phyloP scores from a whole-genome alignment of 352 stramenopile genomes.

The Phytopythium delawarense region DNA sequence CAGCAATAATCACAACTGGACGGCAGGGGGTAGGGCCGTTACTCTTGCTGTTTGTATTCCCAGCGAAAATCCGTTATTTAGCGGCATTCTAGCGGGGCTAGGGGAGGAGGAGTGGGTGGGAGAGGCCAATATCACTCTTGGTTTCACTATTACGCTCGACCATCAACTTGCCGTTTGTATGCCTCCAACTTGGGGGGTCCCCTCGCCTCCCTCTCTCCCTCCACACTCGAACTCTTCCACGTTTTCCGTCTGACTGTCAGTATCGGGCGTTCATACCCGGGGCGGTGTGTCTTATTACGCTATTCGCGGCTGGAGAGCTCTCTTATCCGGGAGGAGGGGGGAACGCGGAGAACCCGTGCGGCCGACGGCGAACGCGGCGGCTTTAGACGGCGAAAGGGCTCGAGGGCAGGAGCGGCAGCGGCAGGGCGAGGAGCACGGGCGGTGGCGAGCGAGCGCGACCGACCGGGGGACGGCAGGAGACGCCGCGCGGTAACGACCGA shows the following conservation, averaged over 20 bases:
- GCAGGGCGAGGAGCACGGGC: no score
- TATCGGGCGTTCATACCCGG: background rate
- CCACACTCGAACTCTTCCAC: background rate
- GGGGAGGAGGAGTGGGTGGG: background rate
- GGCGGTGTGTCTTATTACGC: background rate
- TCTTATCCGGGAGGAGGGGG: background rate
- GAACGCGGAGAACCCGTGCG: no score
- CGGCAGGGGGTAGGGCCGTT: background rate
- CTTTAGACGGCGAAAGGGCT: no score
- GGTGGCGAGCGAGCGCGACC: no score
- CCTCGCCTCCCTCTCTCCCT: background rate
- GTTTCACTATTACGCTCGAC: background rate
- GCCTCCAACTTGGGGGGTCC: background rate
- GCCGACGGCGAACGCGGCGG: no score
- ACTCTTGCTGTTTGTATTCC: background rate
- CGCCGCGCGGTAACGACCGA: background rate
- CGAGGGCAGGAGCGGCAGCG: no score
- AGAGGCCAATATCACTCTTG: background rate
- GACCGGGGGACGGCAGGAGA: no score
- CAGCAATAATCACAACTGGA: background rate
- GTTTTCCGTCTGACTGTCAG: background rate
- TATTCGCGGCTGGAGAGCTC: conserved; percentile 1
- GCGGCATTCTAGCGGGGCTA: background rate
- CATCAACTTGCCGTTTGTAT: background rate
- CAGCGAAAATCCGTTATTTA: background rate